Evolutionary conservation across 768 basidiomycete species (phyloP).

Genomic region (Roridomyces roridus): DNA sequence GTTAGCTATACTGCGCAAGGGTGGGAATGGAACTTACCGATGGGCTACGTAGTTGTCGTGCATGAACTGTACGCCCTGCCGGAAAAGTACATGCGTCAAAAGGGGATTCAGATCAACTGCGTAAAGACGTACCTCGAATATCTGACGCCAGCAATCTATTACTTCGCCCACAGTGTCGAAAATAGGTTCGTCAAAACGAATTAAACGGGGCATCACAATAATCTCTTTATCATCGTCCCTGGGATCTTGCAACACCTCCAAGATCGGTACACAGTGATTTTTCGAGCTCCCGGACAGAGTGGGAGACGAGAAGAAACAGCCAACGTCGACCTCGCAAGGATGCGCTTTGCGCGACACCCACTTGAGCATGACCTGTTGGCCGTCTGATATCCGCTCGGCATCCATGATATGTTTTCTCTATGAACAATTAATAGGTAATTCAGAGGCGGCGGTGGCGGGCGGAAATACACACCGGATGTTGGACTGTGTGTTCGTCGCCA

Average conservation of each 20-base stretch:
- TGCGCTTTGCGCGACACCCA: constrained; percentile 15
- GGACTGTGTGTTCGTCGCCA: constrained; percentile 21
- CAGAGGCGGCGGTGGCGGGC: not conserved
- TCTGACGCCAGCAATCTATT: constrained; percentile 33
- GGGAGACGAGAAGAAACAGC: constrained; percentile 24
- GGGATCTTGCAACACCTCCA: constrained; percentile 24
- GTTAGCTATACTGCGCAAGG: not conserved
- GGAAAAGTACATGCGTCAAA: not conserved
- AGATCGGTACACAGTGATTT: constrained; percentile 35
- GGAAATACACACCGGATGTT: constrained; percentile 18
- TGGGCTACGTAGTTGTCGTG: constrained; percentile 31
- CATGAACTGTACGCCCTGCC: constrained; percentile 30
- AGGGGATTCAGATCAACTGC: not conserved
- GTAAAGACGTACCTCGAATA: constrained; percentile 33
- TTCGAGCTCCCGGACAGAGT: constrained; percentile 2
- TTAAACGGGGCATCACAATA: constrained; percentile 37
- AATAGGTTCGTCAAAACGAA: constrained; percentile 19
- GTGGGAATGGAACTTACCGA: constrained; percentile 13
- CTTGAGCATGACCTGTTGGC: constrained; percentile 21
- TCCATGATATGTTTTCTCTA: constrained; percentile 22
- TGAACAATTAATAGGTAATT: not conserved
- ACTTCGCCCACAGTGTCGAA: constrained; percentile 33
- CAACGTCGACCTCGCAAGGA: constrained; percentile 33
- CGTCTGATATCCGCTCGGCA: constrained; percentile 18
- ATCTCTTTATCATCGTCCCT: constrained; percentile 20